These are phyloP conservation scores for Acacia crassicarpa DNA, from an alignment of 306 rosid species.

Conservation along the genomic window DNA sequence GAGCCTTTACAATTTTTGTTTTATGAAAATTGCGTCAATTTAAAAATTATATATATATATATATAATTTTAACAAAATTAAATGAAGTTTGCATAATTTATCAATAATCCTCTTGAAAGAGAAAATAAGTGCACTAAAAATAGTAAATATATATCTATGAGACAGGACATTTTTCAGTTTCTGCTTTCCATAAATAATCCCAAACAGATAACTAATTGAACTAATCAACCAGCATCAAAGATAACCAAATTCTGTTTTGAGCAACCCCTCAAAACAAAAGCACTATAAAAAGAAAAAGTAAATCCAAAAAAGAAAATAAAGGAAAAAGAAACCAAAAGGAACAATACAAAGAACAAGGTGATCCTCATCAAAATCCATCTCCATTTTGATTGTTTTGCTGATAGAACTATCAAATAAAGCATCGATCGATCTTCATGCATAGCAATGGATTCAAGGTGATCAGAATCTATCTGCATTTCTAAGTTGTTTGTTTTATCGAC, in stretches of 20 bases:
- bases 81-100: not conserved
- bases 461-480: not conserved
- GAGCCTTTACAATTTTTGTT: too few species aligned
- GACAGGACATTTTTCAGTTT: not conserved
- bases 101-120: not conserved
- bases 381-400: not conserved
- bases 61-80: too few species aligned
- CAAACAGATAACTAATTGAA: not conserved
- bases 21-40: too few species aligned
- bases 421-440: not conserved
- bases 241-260: not conserved
- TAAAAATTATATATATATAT: too few species aligned
- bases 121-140: conserved; percentile 23
- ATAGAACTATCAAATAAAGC: not conserved
- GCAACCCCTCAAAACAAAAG: not conserved
- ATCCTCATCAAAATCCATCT: not conserved
- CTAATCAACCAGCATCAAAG: not conserved
- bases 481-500: not conserved
- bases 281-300: conserved; percentile 2
- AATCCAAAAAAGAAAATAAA: not conserved
- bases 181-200: not conserved
- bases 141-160: not conserved
- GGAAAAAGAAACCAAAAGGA: not conserved
- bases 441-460: not conserved
- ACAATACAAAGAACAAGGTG: not conserved